A percentile compares a stretch with the other conserved stretches of the same genome.
Conservation (phyloP, 129 eudicot genomes). For the Heracleum sosnowskyi region DNA sequence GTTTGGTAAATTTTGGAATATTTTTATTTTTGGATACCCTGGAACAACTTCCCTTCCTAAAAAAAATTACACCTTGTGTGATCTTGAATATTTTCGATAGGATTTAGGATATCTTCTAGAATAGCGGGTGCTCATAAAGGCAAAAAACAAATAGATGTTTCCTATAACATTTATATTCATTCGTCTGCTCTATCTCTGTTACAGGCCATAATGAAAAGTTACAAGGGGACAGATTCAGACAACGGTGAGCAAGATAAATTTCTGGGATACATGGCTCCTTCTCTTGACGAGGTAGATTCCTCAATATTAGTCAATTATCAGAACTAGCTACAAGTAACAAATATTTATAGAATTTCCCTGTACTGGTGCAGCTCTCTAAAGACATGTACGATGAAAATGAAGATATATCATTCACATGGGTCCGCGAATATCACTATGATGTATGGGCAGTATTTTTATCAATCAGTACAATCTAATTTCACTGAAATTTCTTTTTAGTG, state of each 20-base stretch:
- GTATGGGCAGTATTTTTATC: conserved; percentile 40
- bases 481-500: not conserved
- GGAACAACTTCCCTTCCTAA: not conserved
- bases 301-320: not conserved
- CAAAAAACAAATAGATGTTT: not conserved
- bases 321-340: not conserved
- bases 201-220: conserved; percentile 92
- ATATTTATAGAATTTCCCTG: not conserved
- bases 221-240: conserved; percentile 42
- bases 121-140: not conserved
- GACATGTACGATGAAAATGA: conserved; percentile 82
- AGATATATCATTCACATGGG: conserved; percentile 81
- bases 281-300: conserved; percentile 56
- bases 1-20: not conserved
- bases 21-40: not conserved
- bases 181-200: conserved; percentile 2
- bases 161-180: not conserved
- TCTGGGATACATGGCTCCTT: conserved; percentile 86
- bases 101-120: not conserved
- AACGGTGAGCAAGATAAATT: conserved; percentile 53
- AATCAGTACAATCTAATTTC: not conserved
- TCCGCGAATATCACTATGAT: conserved; percentile 94
- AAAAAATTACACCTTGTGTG: not conserved
- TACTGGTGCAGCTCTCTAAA: conserved; percentile 62
- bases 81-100: not conserved